phyloP scores from a whole-genome alignment of 1,284 basidiomycete genomes.

The Stygiomarasmius scandens region DNA sequence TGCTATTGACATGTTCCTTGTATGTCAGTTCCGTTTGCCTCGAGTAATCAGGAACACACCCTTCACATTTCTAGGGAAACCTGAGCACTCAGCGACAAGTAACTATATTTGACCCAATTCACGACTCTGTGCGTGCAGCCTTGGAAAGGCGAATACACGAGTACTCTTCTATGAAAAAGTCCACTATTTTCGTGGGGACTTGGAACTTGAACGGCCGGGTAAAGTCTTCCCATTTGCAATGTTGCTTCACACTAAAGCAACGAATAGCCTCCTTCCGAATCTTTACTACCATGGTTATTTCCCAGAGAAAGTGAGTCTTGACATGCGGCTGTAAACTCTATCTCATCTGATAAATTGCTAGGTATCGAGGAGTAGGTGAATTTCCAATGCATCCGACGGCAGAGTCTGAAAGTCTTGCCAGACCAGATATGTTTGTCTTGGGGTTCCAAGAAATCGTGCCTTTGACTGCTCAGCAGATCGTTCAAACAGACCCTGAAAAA shows the following conservation, averaged over 20 bases:
- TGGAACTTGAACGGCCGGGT: slow-evolving; percentile 96
- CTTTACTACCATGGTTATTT: slow-evolving; percentile 89
- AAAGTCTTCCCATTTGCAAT: slow-evolving; percentile 14
- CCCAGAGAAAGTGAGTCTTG: slow-evolving; percentile 67
- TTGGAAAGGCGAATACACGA: slow-evolving; percentile 77
- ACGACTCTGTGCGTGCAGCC: slow-evolving; percentile 80
- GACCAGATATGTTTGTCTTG: slow-evolving; percentile 89
- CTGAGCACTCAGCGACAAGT: slow-evolving; percentile 87
- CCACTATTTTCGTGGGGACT: slow-evolving; percentile 85
- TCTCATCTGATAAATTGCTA: slow-evolving; percentile 24
- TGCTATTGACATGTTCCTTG: slow-evolving; percentile 94
- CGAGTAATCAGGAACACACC: neutral
- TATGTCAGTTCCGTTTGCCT: slow-evolving; percentile 29
- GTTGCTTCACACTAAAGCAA: slow-evolving; percentile 5
- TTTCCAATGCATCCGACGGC: neutral
- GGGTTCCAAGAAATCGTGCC: slow-evolving; percentile 99
- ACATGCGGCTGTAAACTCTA: neutral
- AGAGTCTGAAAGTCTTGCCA: slow-evolving; percentile 29
- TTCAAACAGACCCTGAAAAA: slow-evolving; percentile 95
- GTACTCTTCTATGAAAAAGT: slow-evolving; percentile 81
- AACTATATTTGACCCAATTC: slow-evolving; percentile 92
- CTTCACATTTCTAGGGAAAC: slow-evolving; percentile 68
- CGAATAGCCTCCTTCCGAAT: slow-evolving; percentile 74
- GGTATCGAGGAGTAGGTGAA: slow-evolving; percentile 61
- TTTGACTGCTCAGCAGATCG: slow-evolving; percentile 94